A percentile compares a stretch with the other conserved stretches of the same genome.
Evolutionary conservation across 768 basidiomycete genomes (phyloP).

Genomic region (Mycena crocata): DNA sequence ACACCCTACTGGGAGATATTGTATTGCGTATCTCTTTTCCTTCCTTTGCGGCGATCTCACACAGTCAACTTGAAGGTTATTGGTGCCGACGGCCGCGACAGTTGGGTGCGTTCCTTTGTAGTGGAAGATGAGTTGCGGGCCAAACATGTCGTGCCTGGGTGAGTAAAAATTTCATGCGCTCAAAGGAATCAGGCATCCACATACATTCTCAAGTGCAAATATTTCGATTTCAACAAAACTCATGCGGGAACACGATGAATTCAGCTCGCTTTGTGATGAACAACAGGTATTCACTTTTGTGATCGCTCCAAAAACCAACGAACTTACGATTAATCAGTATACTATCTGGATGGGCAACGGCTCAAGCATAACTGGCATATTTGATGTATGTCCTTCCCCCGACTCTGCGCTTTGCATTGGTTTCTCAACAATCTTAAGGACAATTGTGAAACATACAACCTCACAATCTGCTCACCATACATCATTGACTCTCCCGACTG

Average conservation of each 20-base stretch:
- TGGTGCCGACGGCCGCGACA: conserved; percentile 50
- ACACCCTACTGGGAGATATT: conserved; percentile 6
- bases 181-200: background rate
- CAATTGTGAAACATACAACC: conserved; percentile 4
- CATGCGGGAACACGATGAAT: conserved; percentile 12
- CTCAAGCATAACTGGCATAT: conserved; percentile 18
- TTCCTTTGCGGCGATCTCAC: background rate
- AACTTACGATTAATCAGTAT: conserved; percentile 6
- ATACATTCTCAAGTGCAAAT: background rate
- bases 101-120: conserved; percentile 37
- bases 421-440: background rate
- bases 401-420: too few relatives aligned
- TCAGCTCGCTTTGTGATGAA: conserved; percentile 13
- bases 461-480: conserved; percentile 9
- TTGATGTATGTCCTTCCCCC: conserved; percentile 7
- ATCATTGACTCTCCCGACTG: background rate
- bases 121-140: background rate
- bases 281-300: conserved; percentile 5
- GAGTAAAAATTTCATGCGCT: background rate
- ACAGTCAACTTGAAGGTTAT: conserved; percentile 13
- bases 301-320: background rate
- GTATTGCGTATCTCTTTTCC: background rate
- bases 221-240: conserved; percentile 23
- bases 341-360: conserved; percentile 26
- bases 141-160: conserved; percentile 15